Evolutionary conservation across 202 grass and related monocot species (phyloP), one percentile per base, ranked within the genome.

Genomic region (Bolboschoenoplectus hybrid): DNA sequence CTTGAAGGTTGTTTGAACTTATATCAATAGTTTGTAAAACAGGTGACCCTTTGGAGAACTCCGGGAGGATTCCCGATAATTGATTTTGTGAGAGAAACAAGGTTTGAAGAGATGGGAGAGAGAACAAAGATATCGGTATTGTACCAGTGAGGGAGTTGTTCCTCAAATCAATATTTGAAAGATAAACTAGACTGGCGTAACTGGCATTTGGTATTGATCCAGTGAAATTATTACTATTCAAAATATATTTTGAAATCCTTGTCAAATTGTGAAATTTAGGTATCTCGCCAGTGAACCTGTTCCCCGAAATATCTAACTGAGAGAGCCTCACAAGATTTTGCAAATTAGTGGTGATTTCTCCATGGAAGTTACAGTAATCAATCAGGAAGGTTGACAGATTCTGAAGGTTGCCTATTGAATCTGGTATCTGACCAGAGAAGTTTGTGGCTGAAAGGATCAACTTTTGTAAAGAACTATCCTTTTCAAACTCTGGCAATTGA

Each of bases 361-460:
- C 91, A n/a, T 45, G 86, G 74, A 97, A 93, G 1, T 64, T 87
- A 53, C 91, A 93, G 10, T 34, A 4, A 14, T 47, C 76, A 34
- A 92, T 26, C 17, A 34, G 34, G 46, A 93, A 89, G 2, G 1
- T 81, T 7, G 6, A 62, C 76, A 97, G 66, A 10, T 87, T 82
- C 67, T 88, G 85, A 53, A 97, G 82, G 26, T 64, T 83, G 40
- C 74, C 75, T 55, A 89, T 84, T 12, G 81, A 92, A 36, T 80
- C 41, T 40, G 91, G 91, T 85, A 93, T 2, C 9, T 69, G 67
- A 70, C 94, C 89, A 53, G 91, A 97, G 51, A 97, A 93, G 80
- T 93, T 93, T 2, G 94, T 97, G 60, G 1, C 51, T 20, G 53
- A 90, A 17, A 84, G 67, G 46, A 85, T 14, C 68, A 97, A 34